A percentile compares a stretch with the other conserved stretches of the same genome.
Conservation (phyloP, 768 basidiomycete genomes). For the Mycena leptocephala region DNA sequence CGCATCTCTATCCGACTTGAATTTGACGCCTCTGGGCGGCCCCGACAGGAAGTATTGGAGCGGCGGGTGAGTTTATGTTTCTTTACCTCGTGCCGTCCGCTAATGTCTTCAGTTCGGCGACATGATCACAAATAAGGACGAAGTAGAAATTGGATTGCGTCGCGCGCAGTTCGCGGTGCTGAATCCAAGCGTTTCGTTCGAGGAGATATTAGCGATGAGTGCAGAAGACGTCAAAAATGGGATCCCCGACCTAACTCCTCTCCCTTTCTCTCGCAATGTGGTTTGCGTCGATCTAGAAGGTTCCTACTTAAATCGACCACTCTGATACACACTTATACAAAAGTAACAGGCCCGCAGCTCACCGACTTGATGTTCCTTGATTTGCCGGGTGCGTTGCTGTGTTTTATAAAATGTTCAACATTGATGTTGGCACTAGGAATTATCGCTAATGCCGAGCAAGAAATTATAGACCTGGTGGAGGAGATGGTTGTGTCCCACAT, state of each 20-base stretch:
- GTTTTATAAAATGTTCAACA: background rate
- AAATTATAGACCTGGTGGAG: conserved; percentile 62
- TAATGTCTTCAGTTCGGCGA: conserved; percentile 35
- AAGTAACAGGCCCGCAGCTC: conserved; percentile 43
- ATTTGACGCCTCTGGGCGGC: conserved; percentile 49
- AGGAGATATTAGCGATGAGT: conserved; percentile 27
- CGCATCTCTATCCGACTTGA: conserved; percentile 61
- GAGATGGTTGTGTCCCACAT: conserved; percentile 67
- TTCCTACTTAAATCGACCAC: background rate
- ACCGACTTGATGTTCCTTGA: conserved; percentile 59
- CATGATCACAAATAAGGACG: conserved; percentile 51
- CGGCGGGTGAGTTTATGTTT: background rate
- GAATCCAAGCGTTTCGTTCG: conserved; percentile 48
- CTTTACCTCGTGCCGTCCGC: background rate
- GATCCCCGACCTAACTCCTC: conserved; percentile 1
- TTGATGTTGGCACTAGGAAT: conserved; percentile 52
- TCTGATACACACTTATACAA: background rate
- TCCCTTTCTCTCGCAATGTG: conserved; percentile 58
- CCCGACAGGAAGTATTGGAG: conserved; percentile 40
- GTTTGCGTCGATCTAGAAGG: conserved; percentile 60
- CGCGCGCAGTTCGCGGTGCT: conserved; percentile 66
- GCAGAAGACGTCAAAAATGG: conserved; percentile 34
- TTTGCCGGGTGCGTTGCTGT: conserved; percentile 50
- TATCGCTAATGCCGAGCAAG: conserved; percentile 64
- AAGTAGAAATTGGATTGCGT: conserved; percentile 62